phyloP scores from a whole-genome alignment of 2,329 filamentous ascomycete species.

The Pyrenophora graminea region DNA sequence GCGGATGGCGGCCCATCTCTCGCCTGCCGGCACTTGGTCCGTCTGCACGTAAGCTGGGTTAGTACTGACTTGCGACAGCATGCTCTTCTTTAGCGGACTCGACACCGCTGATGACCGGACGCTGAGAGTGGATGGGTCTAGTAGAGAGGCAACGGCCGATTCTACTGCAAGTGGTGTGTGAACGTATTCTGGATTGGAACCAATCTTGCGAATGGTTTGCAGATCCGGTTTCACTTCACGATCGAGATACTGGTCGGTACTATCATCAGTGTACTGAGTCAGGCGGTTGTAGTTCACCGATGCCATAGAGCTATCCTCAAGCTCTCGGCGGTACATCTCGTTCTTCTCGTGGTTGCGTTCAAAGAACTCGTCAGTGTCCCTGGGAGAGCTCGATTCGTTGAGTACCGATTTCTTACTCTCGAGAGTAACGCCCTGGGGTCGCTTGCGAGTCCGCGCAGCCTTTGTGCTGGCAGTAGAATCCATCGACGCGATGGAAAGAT shows the following conservation, averaged over 20 bases:
- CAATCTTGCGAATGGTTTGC: slow-evolving; percentile 71
- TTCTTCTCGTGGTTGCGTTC: slow-evolving; percentile 63
- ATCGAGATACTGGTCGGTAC: slow-evolving; percentile 59
- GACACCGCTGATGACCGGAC: slow-evolving; percentile 42
- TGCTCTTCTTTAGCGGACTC: slow-evolving; percentile 30
- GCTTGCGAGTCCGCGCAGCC: slow-evolving; percentile 57
- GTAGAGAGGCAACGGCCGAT: slow-evolving; percentile 87
- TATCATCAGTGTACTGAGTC: slow-evolving; percentile 60
- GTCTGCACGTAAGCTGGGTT: slow-evolving; percentile 25
- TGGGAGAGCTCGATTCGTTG: slow-evolving; percentile 36
- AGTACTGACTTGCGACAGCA: slow-evolving; percentile 32
- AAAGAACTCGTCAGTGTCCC: slow-evolving; percentile 56
- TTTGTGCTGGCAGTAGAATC: slow-evolving; percentile 63
- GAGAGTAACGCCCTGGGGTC: slow-evolving; percentile 58
- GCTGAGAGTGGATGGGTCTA: slow-evolving; percentile 78
- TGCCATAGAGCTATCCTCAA: slow-evolving; percentile 52
- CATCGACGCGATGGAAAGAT: slow-evolving; percentile 62
- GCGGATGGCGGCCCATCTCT: slow-evolving; percentile 47
- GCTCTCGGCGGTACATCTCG: slow-evolving; percentile 56
- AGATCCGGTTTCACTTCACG: slow-evolving; percentile 56
- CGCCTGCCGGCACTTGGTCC: slow-evolving; percentile 34
- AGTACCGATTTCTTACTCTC: slow-evolving; percentile 57
- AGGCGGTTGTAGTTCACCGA: slow-evolving; percentile 57
- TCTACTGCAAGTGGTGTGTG: slow-evolving; percentile 75
- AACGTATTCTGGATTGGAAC: slow-evolving; percentile 75